Percentiles rank a stretch among this genome's conserved stretches.
Evolutionary conservation across 2,329 filamentous ascomycete genomes (phyloP).

Genomic region (Colletotrichum lupini): DNA sequence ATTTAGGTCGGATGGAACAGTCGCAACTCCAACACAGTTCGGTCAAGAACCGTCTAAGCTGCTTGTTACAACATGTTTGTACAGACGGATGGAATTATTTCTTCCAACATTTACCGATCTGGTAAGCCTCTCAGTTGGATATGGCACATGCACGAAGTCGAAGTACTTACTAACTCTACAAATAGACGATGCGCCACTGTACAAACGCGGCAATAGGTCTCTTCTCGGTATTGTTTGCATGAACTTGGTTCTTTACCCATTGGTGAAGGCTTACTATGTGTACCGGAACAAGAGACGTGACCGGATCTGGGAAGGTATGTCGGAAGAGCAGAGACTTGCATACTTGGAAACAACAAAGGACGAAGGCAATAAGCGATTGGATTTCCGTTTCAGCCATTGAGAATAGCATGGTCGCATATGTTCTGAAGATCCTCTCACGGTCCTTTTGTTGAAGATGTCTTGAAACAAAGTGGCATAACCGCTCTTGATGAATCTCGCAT

Average conservation of each 20-base stretch:
- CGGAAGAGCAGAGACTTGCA: slow-evolving; percentile 39
- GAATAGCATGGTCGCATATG: background rate
- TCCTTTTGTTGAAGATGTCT: too few species aligned
- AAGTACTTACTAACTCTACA: slow-evolving; percentile 52
- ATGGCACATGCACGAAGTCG: background rate
- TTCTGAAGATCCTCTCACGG: background rate
- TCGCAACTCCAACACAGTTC: slow-evolving; percentile 70
- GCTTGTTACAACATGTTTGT: slow-evolving; percentile 71
- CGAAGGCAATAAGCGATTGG: slow-evolving; percentile 56
- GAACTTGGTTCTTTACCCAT: slow-evolving; percentile 44
- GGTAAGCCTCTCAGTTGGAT: slow-evolving; percentile 37
- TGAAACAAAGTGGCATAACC: too few species aligned
- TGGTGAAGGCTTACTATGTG: slow-evolving; percentile 47
- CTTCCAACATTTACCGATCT: slow-evolving; percentile 52
- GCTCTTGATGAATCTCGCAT: too few species aligned
- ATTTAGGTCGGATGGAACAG: slow-evolving; percentile 54
- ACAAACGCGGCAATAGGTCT: slow-evolving; percentile 64
- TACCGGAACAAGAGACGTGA: slow-evolving; percentile 45
- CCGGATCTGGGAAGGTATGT: slow-evolving; percentile 44
- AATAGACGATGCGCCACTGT: slow-evolving; percentile 55
- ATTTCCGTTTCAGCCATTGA: slow-evolving; percentile 54
- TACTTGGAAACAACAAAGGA: slow-evolving; percentile 53
- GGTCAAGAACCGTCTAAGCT: slow-evolving; percentile 70
- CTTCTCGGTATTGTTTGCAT: slow-evolving; percentile 59
- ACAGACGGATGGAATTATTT: slow-evolving; percentile 55